Conservation (phyloP, 75 land plant species). For the Picea glauca region DNA sequence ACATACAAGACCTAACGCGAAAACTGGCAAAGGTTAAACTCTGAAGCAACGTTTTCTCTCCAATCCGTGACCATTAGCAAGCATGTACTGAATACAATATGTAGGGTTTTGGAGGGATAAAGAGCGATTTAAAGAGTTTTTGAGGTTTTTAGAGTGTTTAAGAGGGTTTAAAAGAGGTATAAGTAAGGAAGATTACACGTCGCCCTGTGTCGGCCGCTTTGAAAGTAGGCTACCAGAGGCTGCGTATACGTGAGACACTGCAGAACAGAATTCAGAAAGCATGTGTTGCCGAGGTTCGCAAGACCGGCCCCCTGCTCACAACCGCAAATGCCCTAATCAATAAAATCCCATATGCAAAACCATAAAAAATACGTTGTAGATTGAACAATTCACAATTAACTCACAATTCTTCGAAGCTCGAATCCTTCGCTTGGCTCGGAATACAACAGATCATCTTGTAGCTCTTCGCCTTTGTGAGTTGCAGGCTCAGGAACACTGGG, state of each 20-base stretch:
- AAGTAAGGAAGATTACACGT: slow-evolving; percentile 41
- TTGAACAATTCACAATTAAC: not conserved
- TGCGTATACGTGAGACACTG: slow-evolving; percentile 94
- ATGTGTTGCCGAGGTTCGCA: slow-evolving; percentile 86
- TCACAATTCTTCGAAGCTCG: not conserved
- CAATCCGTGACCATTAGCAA: too few relatives aligned
- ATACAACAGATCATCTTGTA: slow-evolving; percentile 28
- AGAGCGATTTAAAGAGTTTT: too few relatives aligned
- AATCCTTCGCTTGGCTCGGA: not conserved
- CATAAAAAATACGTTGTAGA: not conserved
- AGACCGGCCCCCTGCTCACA: slow-evolving; percentile 83
- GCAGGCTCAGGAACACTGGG: not conserved
- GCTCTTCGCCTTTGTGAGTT: slow-evolving; percentile 5
- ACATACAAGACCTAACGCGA: too few relatives aligned
- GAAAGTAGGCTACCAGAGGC: slow-evolving; percentile 75
- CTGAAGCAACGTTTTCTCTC: too few relatives aligned
- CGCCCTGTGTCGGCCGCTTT: slow-evolving; percentile 70
- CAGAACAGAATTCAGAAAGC: slow-evolving; percentile 84
- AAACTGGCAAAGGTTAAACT: too few relatives aligned
- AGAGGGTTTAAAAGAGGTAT: too few relatives aligned
- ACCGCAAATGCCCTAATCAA: not conserved
- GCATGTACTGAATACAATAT: too few relatives aligned
- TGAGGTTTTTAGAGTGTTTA: too few relatives aligned
- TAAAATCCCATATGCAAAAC: too few relatives aligned
- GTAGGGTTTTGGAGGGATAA: too few relatives aligned